Base-by-base conservation (phyloP, 768 basidiomycete genomes). In the Collybia mongolica region DNA sequence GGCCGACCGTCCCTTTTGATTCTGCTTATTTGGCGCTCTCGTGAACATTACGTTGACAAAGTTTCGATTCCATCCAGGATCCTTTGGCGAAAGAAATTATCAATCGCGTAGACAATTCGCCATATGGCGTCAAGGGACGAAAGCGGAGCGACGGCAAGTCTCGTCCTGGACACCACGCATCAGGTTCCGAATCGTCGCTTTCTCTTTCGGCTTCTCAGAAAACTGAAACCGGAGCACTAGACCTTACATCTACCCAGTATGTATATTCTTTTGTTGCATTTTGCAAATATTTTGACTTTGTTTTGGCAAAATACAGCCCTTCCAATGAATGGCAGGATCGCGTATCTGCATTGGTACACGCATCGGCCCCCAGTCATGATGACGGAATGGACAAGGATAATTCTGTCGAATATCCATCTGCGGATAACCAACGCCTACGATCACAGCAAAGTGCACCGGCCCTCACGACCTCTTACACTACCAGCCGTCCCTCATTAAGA, bases 271-370 rank as follows among this genome's bases (percentile, higher is more conserved):
- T 23, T 24, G 38, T 18, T 28, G 9, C 3, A 8, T 26, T 22
- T 36, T 26, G 20, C 18, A 23, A 39, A n/a, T 32, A 41, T 51
- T 51, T 29, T 38, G n/a, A n/a, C 53, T n/a, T 49, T n/a, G 18
- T 17, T 39, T 6, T 50, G 17, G n/a, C 12, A 5, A 18, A 39
- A n/a, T 48, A 29, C 51, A 90, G 88, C 55, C 88, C 89, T 15
- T 86, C 88, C 19, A 84, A 83, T 54, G 88, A 92, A 66, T 92
- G 90, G 90, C 90, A 92, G 65, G 88, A 89, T 58, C 72, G 73
- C 39, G 83, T 92, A 2, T 68, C 69, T 3, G 56, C 66, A 20
- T 75, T 75, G 68, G 67, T 76, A 35, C 64, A 62, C 50, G 53
- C 59, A 29, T 60, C 57, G 39, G 59, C 59, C 54, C 49, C 62